Conservation (phyloP, 2,329 filamentous ascomycete genomes). For the Colletotrichum sp. region DNA sequence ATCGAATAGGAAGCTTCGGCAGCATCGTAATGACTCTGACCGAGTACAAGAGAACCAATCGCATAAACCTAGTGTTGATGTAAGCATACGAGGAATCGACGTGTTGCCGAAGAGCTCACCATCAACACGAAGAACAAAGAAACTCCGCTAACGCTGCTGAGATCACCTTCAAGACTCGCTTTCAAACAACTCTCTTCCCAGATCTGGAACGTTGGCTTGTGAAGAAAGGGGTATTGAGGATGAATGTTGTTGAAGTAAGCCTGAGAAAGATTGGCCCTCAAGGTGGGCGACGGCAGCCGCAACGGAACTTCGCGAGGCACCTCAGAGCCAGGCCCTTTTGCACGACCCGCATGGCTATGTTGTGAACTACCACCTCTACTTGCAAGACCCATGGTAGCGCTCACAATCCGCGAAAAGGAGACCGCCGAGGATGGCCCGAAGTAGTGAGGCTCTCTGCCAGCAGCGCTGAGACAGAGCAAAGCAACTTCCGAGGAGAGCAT, state of each 20-base stretch:
- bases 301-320: neutral
- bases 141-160: neutral
- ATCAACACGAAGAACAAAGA: constrained; percentile 25
- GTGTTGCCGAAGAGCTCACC: neutral
- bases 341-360: neutral
- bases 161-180: neutral
- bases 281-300: constrained; percentile 20
- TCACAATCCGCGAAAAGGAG: constrained; percentile 33
- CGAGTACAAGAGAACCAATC: constrained; percentile 17
- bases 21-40: constrained; percentile 3
- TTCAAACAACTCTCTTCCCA: constrained; percentile 32
- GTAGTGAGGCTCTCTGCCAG: constrained; percentile 39
- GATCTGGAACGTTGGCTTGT: constrained; percentile 33
- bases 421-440: constrained; percentile 40
- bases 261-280: constrained; percentile 23
- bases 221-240: constrained; percentile 41
- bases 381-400: constrained; percentile 25
- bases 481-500: constrained; percentile 33
- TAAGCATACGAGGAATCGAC: neutral
- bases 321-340: neutral
- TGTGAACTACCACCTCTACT: constrained; percentile 8
- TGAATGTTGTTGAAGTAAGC: constrained; percentile 43
- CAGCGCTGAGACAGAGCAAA: constrained; percentile 33
- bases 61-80: constrained; percentile 14
- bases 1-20: constrained; percentile 21